A percentile compares a stretch with the other conserved stretches of the same genome.
Evolutionary conservation across 1,139 yeast genomes (phyloP).

Genomic region (Pichia sp.): DNA sequence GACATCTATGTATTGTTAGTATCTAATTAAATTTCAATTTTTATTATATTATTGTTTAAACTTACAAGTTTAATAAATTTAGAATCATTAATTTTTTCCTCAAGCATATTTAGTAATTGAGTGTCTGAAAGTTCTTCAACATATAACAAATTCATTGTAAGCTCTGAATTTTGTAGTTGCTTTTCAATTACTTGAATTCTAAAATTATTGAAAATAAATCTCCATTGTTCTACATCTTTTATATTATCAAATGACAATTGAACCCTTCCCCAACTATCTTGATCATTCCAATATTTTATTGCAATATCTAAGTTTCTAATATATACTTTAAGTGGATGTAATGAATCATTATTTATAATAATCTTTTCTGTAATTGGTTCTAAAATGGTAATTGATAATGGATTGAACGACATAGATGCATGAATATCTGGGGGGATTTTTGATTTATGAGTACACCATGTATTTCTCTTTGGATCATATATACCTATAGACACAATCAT

Average conservation of each 20-base stretch:
- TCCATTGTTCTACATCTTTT: not conserved
- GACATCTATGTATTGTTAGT: not conserved
- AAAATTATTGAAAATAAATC: not conserved
- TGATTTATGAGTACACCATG: too few relatives aligned
- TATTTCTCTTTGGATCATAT: too few relatives aligned
- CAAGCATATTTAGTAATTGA: too few relatives aligned
- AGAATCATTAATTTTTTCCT: conserved; percentile 9
- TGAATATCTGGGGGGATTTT: too few relatives aligned
- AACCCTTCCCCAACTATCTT: not conserved
- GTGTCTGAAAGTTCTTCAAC: too few relatives aligned
- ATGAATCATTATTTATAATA: too few relatives aligned
- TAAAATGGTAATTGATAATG: too few relatives aligned
- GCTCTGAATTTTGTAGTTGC: too few relatives aligned
- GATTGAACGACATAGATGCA: too few relatives aligned
- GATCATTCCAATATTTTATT: not conserved
- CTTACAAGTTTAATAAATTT: conserved; percentile 15
- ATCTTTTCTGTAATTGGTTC: too few relatives aligned
- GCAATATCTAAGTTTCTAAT: not conserved
- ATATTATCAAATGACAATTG: not conserved
- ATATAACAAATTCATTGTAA: too few relatives aligned
- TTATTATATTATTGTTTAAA: not conserved
- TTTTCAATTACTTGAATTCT: not conserved
- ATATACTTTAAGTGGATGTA: not conserved
- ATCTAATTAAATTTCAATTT: not conserved
- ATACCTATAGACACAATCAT: too few relatives aligned